Evolutionary conservation across 169 alveolate species (phyloP), one percentile per base, ranked within the genome.

Genomic region (Plasmodium reichenowi): DNA sequence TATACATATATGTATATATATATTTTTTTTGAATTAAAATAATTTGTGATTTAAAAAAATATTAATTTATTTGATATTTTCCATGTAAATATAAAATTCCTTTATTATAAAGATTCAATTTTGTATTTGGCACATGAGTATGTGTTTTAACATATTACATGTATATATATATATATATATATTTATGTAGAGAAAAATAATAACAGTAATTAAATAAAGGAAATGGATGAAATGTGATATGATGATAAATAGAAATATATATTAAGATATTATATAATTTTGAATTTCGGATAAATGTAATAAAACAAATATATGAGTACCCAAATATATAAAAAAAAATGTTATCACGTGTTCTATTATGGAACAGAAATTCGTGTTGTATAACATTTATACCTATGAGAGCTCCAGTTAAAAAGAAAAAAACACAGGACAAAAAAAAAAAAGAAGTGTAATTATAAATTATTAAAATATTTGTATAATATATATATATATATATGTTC

Each of bases 301-400:
- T 48, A 24, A 66, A 78, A 64, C 24, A 74, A 48, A 62, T 20
- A 32, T 3, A 32, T 32, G 8, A 32, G 45, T 4, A 5, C 2
- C 45, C 45, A 32, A 32, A 32, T 32, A 32, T 32, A 64, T 1
- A 13, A 20, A 47, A 59, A 67, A 50, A 67, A 68, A 80, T 80
- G 90, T 17, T 80, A 32, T 80, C 90, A 48, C 66, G 90, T 68
- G 43, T 68, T 32, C 64, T 13, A 8, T 64, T 60, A 29, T 80
- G 75, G 90, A 70, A 54, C 56, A 59, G 83, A 67, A 56, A 67
- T 68, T 80, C 75, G 12, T 67, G 90, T 24, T 29, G 67, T 22
- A 26, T 80, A 80, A 48, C 76, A 67, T 80, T 80, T 68, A 60
- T 80, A 17, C 90, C 90, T n/a, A 80, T 80, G 90, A 80, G 90